phyloP scores from a whole-genome alignment of 176 grass and related monocot genomes.

The Eremochloa ophiuroides region DNA sequence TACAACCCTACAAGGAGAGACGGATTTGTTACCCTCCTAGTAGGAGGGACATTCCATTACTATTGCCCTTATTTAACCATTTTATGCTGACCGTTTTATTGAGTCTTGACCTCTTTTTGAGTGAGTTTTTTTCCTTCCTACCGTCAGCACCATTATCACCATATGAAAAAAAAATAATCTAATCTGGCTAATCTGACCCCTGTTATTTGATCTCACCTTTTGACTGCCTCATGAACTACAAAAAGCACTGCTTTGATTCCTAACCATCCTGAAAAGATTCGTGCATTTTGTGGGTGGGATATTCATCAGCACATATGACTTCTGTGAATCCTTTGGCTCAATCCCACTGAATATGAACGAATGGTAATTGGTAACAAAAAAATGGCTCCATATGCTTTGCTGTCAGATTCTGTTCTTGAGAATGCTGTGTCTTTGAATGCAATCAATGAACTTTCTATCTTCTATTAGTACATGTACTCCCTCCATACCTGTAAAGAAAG shows the following conservation, averaged over 20 bases:
- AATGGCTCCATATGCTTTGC: background rate
- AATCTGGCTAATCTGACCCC: background rate
- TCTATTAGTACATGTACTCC: no score
- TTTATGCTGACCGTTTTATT: background rate
- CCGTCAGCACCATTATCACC: background rate
- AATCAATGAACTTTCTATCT: background rate
- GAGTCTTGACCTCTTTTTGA: background rate
- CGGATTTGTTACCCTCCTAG: background rate
- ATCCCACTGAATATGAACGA: background rate
- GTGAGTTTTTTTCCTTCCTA: background rate
- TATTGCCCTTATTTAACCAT: background rate
- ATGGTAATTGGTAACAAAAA: background rate
- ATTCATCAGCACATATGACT: conserved; percentile 13
- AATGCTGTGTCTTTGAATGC: background rate
- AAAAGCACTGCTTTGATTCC: background rate
- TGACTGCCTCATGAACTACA: background rate
- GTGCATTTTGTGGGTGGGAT: background rate
- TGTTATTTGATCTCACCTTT: conserved; percentile 8
- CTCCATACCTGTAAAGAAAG: no score
- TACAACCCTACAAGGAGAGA: background rate
- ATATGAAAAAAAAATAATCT: background rate
- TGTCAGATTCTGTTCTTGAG: background rate
- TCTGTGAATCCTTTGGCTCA: background rate
- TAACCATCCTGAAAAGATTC: background rate
- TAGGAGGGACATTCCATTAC: background rate